A percentile compares a stretch with the other conserved stretches of the same genome.
Evolutionary conservation across 371 early-diverging fungal genomes (phyloP).

Genomic region (Rhizopus sp.): DNA sequence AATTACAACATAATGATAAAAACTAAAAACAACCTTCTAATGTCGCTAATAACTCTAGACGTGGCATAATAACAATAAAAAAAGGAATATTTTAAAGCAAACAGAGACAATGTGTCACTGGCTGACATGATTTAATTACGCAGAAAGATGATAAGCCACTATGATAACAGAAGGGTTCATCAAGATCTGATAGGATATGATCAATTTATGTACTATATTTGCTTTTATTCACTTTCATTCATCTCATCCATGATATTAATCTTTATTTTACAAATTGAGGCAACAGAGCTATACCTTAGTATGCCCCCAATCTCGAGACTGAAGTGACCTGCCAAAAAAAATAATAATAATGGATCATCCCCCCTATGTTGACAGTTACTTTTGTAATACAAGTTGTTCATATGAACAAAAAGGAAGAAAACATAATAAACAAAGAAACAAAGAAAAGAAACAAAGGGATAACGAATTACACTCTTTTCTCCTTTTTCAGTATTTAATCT

Average conservation of each 20-base stretch:
- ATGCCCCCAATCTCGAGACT: too few species aligned
- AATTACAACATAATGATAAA: background rate
- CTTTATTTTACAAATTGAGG: too few species aligned
- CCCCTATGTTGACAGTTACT: too few species aligned
- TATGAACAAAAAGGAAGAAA: too few species aligned
- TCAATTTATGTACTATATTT: too few species aligned
- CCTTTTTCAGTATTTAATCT: background rate
- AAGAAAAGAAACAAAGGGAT: background rate
- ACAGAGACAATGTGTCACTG: background rate
- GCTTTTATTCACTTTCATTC: too few species aligned
- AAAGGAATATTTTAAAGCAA: constrained; percentile 4
- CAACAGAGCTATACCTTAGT: too few species aligned
- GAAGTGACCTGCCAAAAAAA: background rate
- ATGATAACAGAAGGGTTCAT: background rate
- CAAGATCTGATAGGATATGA: background rate
- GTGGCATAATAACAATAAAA: constrained; percentile 32
- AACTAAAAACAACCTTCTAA: constrained; percentile 33
- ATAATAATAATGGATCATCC: too few species aligned
- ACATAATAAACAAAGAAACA: too few species aligned
- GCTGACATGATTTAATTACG: background rate
- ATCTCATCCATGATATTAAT: too few species aligned
- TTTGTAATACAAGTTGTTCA: too few species aligned
- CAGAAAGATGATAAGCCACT: constrained; percentile 23
- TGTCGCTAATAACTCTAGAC: constrained; percentile 41
- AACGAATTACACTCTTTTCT: background rate